Conservation (phyloP, 2,329 filamentous ascomycete genomes). For the Rugonectria rugulosa region DNA sequence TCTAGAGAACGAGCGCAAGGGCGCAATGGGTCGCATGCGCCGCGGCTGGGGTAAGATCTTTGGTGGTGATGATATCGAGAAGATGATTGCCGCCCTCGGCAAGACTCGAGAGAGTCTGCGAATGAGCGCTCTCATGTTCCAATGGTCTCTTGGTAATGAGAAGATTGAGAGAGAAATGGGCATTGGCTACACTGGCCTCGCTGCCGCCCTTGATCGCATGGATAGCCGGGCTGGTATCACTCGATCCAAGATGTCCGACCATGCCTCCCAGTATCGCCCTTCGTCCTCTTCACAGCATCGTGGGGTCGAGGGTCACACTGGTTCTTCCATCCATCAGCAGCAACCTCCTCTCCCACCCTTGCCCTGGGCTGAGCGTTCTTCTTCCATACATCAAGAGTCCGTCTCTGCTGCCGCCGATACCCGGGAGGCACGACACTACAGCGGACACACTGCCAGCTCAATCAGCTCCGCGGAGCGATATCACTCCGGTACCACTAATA, state of each 20-base stretch:
- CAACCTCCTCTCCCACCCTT: constrained; percentile 37
- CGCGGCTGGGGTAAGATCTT: constrained; percentile 71
- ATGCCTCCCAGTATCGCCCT: constrained; percentile 32
- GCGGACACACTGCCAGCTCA: constrained; percentile 39
- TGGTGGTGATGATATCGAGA: constrained; percentile 66
- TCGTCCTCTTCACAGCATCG: constrained; percentile 36
- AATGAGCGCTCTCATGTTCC: constrained; percentile 70
- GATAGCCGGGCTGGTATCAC: constrained; percentile 37
- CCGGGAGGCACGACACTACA: constrained; percentile 27
- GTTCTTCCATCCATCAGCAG: constrained; percentile 9
- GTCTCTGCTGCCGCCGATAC: constrained; percentile 19
- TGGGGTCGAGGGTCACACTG: constrained; percentile 29
- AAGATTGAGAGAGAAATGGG: constrained; percentile 67
- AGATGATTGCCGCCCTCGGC: constrained; percentile 63
- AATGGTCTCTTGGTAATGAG: constrained; percentile 68
- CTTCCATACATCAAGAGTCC: constrained; percentile 28
- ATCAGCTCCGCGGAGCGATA: constrained; percentile 42
- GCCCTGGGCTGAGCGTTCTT: constrained; percentile 35
- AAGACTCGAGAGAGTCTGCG: constrained; percentile 68
- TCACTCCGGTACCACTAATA: constrained; percentile 35
- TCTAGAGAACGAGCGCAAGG: constrained; percentile 67
- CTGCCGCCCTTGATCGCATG: constrained; percentile 64
- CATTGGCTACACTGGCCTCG: constrained; percentile 72
- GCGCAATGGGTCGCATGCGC: constrained; percentile 65
- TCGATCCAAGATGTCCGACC: constrained; percentile 27